Evolutionary conservation across 1,284 basidiomycete species (phyloP).

Genomic region (Sporisorium reilianum): DNA sequence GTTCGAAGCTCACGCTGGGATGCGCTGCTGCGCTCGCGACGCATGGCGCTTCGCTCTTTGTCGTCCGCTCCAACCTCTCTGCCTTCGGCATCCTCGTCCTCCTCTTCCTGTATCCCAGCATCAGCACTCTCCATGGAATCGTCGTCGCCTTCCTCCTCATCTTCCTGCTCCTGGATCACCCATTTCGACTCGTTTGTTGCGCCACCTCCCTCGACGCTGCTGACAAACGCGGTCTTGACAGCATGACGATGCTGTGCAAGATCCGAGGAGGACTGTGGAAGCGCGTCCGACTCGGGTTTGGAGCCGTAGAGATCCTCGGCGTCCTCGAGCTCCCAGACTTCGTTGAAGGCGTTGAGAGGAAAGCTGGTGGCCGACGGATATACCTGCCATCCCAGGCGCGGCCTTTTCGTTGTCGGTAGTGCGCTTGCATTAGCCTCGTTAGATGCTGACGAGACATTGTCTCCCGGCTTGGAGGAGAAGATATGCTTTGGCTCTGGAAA

Average conservation of each 20-base stretch:
- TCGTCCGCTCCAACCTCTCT: neutral
- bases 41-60: neutral
- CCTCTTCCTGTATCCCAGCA: neutral
- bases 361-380: constrained; percentile 42
- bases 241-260: constrained; percentile 7
- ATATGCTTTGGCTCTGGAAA: constrained; percentile 38
- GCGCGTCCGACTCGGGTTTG: constrained; percentile 6
- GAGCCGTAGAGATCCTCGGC: constrained; percentile 42
- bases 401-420: neutral
- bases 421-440: neutral
- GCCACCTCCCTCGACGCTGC: neutral
- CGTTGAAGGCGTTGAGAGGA: constrained; percentile 55
- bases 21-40: neutral
- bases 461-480: constrained; percentile 7
- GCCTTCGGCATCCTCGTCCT: neutral
- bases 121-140: constrained; percentile 4
- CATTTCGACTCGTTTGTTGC: constrained; percentile 14
- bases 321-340: constrained; percentile 61
- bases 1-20: neutral
- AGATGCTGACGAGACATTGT: neutral
- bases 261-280: neutral
- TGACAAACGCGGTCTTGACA: constrained; percentile 20
- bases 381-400: constrained; percentile 30
- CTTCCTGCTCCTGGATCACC: constrained; percentile 24
- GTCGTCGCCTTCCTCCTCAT: constrained; percentile 22